A percentile compares a stretch with the other conserved stretches of the same genome.
These are phyloP conservation scores for Eimeria tenella DNA, from an alignment of 169 alveolate species.

Conservation along the genomic window DNA sequence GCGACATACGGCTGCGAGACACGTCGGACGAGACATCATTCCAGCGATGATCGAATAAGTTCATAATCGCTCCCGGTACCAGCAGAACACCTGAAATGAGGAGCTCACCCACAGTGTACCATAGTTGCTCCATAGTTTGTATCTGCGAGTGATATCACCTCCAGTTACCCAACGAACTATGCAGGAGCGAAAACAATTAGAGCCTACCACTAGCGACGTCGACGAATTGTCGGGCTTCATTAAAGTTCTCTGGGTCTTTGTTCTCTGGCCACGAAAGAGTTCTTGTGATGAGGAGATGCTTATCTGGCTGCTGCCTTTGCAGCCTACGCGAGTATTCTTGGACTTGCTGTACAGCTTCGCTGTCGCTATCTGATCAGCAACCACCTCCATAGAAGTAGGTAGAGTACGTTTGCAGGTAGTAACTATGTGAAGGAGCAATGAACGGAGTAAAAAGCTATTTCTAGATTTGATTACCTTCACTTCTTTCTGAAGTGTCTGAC, in stretches of 20 bases:
- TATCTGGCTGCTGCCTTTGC: conserved; percentile 8
- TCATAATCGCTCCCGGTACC: conserved; percentile 55
- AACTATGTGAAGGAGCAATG: neutral
- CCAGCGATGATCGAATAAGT: conserved; percentile 31
- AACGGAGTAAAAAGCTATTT: neutral
- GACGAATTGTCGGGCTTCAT: conserved; percentile 27
- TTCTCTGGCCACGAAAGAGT: conserved; percentile 40
- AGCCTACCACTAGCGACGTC: conserved; percentile 41
- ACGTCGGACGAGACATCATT: conserved; percentile 35
- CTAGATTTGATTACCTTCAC: neutral
- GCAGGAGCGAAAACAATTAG: neutral
- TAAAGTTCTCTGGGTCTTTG: conserved; percentile 23
- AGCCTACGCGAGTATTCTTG: conserved; percentile 22
- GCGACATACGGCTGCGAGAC: conserved; percentile 23
- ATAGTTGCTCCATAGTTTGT: too few species aligned
- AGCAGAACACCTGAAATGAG: conserved; percentile 34
- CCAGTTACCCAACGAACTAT: neutral
- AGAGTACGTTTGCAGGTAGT: too few species aligned
- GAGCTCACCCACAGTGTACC: conserved; percentile 12
- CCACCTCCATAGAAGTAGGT: too few species aligned
- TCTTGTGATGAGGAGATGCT: neutral
- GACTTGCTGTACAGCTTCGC: neutral
- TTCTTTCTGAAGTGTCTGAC: neutral
- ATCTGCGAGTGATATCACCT: neutral
- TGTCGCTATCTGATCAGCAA: conserved; percentile 34